Evolutionary conservation across 176 grass and related monocot species (phyloP), one percentile per base, ranked within the genome.

Genomic region (Avena atlantica): DNA sequence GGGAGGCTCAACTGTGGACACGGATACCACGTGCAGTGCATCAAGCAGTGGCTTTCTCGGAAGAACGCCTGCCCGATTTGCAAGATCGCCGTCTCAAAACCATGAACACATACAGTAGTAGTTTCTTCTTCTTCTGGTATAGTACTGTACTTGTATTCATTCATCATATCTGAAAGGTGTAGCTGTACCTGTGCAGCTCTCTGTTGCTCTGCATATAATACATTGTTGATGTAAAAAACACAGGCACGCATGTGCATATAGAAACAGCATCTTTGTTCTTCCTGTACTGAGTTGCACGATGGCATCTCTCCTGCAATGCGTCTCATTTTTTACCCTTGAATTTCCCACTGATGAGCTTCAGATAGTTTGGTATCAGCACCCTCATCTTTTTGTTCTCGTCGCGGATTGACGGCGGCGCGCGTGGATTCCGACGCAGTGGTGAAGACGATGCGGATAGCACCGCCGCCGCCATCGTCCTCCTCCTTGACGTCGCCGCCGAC

Each of bases 11-110:
- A 72, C 59, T 98, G 97, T 49, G 92, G 94, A 3, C 97, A 96
- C 85, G 84, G 79, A 85, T 98, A 92, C 62, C 97, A 98, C 49
- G 85, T 94, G 83, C 89, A 91, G 17, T 98, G 97, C 90, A 96
- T 98, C 69, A 98, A 96, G 45, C 97, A 96, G 52, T 98, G 93
- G 97, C 97, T 98, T 69, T 86, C 85, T 79, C 89, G 84, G 85
- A 98, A 98, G 92, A 98, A 98, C 66, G 86, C 92, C 56, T 96
- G 97, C 83, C 97, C 97, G 3, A 87, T 98, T 65, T 98, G 97
- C 92, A 98, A 98, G 83, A 68, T 78, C 13, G 65, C 85, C 60
- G 87, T 93, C 27, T 87, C 92, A 65, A 94, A 90, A 70, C 47
- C 79, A 57, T 95, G 90, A 86, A 16, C 55, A 12, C 3, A 89